Evolutionary conservation across 805 yeast genomes (phyloP).

Genomic region (Metahyphopichia silvanorum): DNA sequence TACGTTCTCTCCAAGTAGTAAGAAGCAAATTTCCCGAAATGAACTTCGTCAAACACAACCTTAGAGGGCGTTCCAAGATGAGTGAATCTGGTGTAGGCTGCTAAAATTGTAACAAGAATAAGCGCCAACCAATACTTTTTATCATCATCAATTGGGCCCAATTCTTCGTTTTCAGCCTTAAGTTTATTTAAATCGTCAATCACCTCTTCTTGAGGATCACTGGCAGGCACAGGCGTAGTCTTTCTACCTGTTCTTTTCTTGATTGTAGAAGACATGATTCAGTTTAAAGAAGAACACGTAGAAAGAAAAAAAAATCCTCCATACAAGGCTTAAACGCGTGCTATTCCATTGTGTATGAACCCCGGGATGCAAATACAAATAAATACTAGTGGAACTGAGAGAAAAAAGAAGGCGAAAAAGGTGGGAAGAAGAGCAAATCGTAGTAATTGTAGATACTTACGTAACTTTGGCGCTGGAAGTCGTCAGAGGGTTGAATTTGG

Average conservation of each 20-base stretch:
- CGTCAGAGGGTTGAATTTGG: too few relatives aligned
- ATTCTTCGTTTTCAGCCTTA: slow-evolving; percentile 2
- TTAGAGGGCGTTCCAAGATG: slow-evolving; percentile 62
- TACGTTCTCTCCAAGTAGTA: slow-evolving; percentile 86
- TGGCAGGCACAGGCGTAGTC: slow-evolving; percentile 5
- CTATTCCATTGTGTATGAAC: too few relatives aligned
- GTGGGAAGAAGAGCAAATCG: too few relatives aligned
- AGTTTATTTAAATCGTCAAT: slow-evolving; percentile 3
- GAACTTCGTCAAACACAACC: slow-evolving; percentile 86
- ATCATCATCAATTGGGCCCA: slow-evolving; percentile 23
- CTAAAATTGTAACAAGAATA: slow-evolving; percentile 36
- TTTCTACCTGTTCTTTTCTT: slow-evolving; percentile 25
- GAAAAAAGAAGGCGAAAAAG: too few relatives aligned
- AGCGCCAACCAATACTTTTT: slow-evolving; percentile 32
- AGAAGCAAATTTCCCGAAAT: slow-evolving; percentile 82
- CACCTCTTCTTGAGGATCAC: slow-evolving; percentile 1
- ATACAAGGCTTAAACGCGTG: too few relatives aligned
- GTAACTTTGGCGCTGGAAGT: too few relatives aligned
- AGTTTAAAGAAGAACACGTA: not conserved
- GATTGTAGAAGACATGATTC: slow-evolving; percentile 22
- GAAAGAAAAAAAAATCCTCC: not conserved
- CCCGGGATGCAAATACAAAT: too few relatives aligned
- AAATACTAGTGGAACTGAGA: too few relatives aligned
- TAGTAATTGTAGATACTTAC: too few relatives aligned
- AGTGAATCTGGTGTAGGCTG: slow-evolving; percentile 56